A percentile compares a stretch with the other conserved stretches of the same genome.
These are phyloP conservation scores for Phytophthora citricola DNA, from an alignment of 352 stramenopile genomes.

Conservation along the genomic window DNA sequence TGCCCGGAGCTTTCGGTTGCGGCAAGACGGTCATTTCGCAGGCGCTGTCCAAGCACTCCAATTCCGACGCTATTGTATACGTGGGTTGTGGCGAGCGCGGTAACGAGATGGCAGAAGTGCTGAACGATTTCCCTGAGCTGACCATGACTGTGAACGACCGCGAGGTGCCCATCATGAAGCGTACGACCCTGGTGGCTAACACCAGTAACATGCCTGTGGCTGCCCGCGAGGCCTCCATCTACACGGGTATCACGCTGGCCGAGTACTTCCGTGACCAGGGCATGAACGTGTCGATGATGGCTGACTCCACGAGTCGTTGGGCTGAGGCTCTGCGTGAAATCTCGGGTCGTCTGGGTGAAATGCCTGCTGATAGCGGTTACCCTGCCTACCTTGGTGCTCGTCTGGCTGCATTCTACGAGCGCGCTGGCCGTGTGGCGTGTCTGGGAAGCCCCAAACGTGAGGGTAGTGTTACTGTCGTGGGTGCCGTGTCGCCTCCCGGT, in stretches of 20 bases:
- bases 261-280: slow-evolving; percentile 99
- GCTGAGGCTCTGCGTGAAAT: slow-evolving; percentile 99
- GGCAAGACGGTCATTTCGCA: slow-evolving; percentile 99
- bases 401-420: slow-evolving; percentile 99
- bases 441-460: slow-evolving; percentile 97
- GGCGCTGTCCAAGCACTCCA: slow-evolving; percentile 99
- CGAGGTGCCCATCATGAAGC: slow-evolving; percentile 99
- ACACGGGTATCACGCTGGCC: slow-evolving; percentile 98
- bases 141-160: slow-evolving; percentile 99
- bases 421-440: slow-evolving; percentile 97
- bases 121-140: slow-evolving; percentile 99
- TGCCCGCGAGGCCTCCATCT: slow-evolving; percentile 99
- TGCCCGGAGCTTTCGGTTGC: slow-evolving; percentile 99
- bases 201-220: slow-evolving; percentile 99
- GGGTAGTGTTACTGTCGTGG: slow-evolving; percentile 99
- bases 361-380: slow-evolving; percentile 98
- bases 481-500: slow-evolving; percentile 98
- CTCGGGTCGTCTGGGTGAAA: slow-evolving; percentile 99
- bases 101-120: slow-evolving; percentile 99
- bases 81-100: slow-evolving; percentile 99
- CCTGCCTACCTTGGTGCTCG: slow-evolving; percentile 98
- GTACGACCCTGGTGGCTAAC: slow-evolving; percentile 99
- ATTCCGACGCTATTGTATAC: slow-evolving; percentile 99
- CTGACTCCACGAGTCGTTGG: slow-evolving; percentile 99
- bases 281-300: slow-evolving; percentile 99